Evolutionary conservation across 352 stramenopile species (phyloP).

Genomic region (Phytophthora cactorum): DNA sequence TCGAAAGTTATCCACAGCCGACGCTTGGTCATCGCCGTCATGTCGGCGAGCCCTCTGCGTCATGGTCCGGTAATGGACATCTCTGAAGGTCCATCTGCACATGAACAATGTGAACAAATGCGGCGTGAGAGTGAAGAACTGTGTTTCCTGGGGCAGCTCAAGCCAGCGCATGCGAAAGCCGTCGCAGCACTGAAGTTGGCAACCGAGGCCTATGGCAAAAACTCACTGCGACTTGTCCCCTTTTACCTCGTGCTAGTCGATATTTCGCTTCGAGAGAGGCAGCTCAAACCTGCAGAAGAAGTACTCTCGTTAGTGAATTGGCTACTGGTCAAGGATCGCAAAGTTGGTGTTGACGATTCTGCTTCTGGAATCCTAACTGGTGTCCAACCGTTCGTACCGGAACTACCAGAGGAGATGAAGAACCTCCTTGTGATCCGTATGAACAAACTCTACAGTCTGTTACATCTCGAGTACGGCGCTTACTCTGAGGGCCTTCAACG

Average conservation of each 20-base stretch:
- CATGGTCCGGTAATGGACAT: conserved; percentile 11
- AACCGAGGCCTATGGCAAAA: conserved; percentile 57
- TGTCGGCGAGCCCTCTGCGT: conserved; percentile 27
- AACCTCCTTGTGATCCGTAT: conserved; percentile 71
- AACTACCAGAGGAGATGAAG: conserved; percentile 60
- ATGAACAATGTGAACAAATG: conserved; percentile 55
- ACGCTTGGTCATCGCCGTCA: conserved; percentile 7
- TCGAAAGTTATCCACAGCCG: conserved; percentile 10
- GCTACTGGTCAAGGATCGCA: conserved; percentile 69
- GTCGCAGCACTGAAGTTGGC: conserved; percentile 54
- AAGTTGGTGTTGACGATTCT: conserved; percentile 14
- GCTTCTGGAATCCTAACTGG: conserved; percentile 13
- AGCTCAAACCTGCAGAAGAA: conserved; percentile 71
- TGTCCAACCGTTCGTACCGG: neutral
- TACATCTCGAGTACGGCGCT: conserved; percentile 59
- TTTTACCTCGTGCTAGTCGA: conserved; percentile 77
- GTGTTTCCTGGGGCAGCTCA: conserved; percentile 53
- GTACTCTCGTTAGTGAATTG: conserved; percentile 76
- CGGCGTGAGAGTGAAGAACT: conserved; percentile 67
- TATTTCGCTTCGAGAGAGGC: conserved; percentile 60
- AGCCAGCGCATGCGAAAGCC: conserved; percentile 50
- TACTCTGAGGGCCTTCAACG: conserved; percentile 64
- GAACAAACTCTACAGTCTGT: conserved; percentile 76
- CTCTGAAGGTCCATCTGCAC: conserved; percentile 9
- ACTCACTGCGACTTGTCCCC: conserved; percentile 56